A percentile compares a stretch with the other conserved stretches of the same genome.
phyloP scores from a whole-genome alignment of 306 rosid genomes.

The Cucumis cinereus region DNA sequence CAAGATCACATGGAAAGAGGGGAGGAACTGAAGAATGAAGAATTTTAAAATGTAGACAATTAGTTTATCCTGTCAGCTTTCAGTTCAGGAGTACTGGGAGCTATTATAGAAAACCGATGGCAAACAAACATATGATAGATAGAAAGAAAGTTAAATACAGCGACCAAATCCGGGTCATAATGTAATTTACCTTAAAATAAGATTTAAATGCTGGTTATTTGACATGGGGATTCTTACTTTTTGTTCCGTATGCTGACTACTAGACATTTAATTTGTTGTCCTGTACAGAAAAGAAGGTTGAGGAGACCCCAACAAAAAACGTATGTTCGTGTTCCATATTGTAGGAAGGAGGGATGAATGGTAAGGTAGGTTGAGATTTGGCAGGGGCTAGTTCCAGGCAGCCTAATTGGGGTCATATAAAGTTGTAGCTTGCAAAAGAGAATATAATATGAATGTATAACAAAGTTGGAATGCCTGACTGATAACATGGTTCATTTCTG shows the following conservation, averaged over 20 bases:
- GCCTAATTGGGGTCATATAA: conserved; percentile 20
- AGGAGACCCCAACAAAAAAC: conserved; percentile 51
- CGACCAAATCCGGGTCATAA: background rate
- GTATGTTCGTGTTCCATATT: conserved; percentile 71
- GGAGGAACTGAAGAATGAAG: background rate
- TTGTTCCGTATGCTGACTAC: background rate
- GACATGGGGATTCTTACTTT: too few species aligned
- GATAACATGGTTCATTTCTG: conserved; percentile 30
- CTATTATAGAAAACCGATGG: background rate
- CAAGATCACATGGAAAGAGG: background rate
- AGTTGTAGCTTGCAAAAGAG: conserved; percentile 16
- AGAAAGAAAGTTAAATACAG: background rate
- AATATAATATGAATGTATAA: conserved; percentile 28
- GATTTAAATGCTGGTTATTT: too few species aligned
- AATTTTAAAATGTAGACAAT: background rate
- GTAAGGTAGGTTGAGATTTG: conserved; percentile 20
- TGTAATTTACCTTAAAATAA: background rate
- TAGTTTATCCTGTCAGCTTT: background rate
- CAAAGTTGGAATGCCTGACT: conserved; percentile 23
- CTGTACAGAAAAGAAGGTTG: conserved; percentile 66
- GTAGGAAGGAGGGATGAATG: conserved; percentile 22
- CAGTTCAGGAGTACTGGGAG: background rate
- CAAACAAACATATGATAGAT: background rate
- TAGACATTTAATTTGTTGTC: conserved; percentile 9
- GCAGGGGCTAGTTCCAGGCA: conserved; percentile 21